These are phyloP conservation scores for Pinus albicaulis DNA, from an alignment of 75 land plant species.

Conservation along the genomic window DNA sequence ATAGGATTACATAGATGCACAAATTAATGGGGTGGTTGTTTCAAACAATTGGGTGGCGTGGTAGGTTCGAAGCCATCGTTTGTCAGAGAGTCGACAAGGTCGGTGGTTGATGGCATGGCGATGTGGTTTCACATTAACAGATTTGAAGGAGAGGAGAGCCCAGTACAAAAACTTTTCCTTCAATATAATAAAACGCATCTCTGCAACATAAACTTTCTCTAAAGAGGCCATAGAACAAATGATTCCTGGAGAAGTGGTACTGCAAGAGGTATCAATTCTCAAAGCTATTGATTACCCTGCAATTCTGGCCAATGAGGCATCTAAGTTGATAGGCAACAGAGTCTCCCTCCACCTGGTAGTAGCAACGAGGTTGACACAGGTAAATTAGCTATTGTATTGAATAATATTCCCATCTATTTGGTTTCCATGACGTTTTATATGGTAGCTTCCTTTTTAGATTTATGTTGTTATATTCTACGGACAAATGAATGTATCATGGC, in stretches of 20 bases:
- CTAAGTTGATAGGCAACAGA: background rate
- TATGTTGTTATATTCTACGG: background rate
- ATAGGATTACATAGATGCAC: no score
- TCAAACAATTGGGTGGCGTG: no score
- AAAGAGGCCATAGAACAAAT: background rate
- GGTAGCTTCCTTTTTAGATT: background rate
- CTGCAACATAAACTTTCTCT: background rate
- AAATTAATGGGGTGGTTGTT: no score
- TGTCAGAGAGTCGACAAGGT: no score
- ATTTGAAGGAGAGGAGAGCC: background rate
- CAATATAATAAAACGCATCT: background rate
- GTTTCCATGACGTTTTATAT: background rate
- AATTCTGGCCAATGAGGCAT: background rate
- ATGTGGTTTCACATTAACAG: no score
- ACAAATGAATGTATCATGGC: background rate
- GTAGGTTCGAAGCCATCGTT: no score
- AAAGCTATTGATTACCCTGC: background rate
- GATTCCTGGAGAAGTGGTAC: background rate
- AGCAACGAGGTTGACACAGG: slow-evolving; percentile 3
- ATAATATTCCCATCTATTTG: background rate
- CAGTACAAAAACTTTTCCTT: background rate
- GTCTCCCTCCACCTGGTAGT: background rate
- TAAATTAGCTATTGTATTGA: background rate
- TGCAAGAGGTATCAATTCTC: background rate
- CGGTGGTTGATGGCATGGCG: no score